Base-by-base conservation (phyloP, 2,329 filamentous ascomycete species). In the Zalaria obscura region DNA sequence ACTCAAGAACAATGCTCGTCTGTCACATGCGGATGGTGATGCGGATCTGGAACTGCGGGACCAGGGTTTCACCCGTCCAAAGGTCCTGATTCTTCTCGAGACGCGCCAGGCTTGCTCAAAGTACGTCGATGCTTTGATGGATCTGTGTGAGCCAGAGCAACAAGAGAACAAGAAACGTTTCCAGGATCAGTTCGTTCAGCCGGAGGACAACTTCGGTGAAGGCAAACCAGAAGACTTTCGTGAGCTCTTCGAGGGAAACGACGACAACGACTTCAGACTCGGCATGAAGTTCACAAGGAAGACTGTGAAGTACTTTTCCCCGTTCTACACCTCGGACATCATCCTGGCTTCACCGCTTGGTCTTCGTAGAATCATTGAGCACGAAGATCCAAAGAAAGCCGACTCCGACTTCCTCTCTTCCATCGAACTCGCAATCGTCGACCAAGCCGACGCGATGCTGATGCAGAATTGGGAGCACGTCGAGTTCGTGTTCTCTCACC, bases 391-490 rank as follows among this genome's bases (percentile, higher is more conserved):
- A 45, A 80, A 81, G 57, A 78, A 77, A 48, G 64, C 74, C 31
- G 89, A 96, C 58, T 79, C 76, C 52, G 91, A 98, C 61, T 98
- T 94, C 57, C 70, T 98, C 9, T 89, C 83, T 43, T 96, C 89
- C 1, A 84, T 98, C 52, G 91, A 98, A 62, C 63, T 98, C 40
- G 78, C 91, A 28, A 71, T 96, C 37, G 72, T 94, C 46, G 91
- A 98, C 59, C 88, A 96, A 62, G 82, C 86, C 8, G 88, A 96
- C 60, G 87, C 87, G 0, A 74, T 95, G 35, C 75, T 93, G 5
- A 95, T 95, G 87, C 91, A 98, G 60, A 96, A 94, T 59, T 96
- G 89, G 88, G 87, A 95, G 55, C 89, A 98, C 57, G 76, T 95
- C 46, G 84, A 93, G 59, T 84, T 83, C 58, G 83, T 95, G 52